phyloP scores from a whole-genome alignment of 2,329 filamentous ascomycete species.

The Scytalidium sp. region DNA sequence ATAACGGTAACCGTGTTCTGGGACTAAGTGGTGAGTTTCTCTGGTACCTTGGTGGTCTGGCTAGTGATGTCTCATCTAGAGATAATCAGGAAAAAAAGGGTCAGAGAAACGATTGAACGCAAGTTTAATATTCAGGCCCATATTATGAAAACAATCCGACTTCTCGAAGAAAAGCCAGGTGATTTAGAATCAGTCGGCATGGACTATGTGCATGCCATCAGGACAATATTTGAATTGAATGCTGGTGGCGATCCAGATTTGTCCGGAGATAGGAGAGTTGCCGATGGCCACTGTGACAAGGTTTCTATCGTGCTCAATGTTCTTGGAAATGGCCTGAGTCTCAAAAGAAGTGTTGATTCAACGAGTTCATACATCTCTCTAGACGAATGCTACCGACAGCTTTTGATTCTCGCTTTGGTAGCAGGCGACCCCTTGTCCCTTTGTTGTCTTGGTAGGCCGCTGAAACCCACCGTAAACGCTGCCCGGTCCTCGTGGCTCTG shows the following conservation, averaged over 20 bases:
- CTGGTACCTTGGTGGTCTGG: background rate
- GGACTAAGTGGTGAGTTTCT: background rate
- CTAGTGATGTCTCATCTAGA: background rate
- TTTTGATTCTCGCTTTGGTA: slow-evolving; percentile 5
- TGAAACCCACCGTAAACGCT: background rate
- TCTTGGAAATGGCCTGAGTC: slow-evolving; percentile 4
- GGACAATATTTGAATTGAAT: slow-evolving; percentile 1
- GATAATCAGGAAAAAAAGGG: background rate
- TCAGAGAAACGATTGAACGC: background rate
- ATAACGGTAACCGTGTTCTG: background rate
- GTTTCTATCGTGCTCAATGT: slow-evolving; percentile 7
- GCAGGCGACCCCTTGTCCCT: slow-evolving; percentile 3
- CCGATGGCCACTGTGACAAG: slow-evolving; percentile 7
- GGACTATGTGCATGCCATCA: background rate
- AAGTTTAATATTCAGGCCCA: background rate
- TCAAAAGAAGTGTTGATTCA: slow-evolving; percentile 1
- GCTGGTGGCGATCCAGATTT: slow-evolving; percentile 2
- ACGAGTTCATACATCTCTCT: background rate
- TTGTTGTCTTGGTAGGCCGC: background rate
- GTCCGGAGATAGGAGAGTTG: background rate
- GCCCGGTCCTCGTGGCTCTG: background rate
- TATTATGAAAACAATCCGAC: background rate
- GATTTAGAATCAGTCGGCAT: background rate
- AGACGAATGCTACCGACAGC: slow-evolving; percentile 5
- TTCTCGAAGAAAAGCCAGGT: background rate